Conservation (phyloP, 1,284 basidiomycete species). For the Schizophyllum commune region DNA sequence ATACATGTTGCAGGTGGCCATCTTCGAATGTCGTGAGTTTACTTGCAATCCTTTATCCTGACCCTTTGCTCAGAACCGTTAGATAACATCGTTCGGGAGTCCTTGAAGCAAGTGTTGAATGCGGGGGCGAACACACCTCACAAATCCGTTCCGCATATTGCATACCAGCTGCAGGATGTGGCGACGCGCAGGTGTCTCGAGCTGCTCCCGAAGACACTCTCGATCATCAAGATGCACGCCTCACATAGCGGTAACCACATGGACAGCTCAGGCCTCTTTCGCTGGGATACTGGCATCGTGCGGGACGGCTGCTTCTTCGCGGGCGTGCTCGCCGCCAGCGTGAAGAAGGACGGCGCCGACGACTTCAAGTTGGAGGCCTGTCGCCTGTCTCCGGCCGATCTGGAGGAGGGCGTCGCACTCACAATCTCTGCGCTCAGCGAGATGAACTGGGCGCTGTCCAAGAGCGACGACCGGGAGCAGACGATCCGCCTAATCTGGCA, state of each 20-base stretch:
- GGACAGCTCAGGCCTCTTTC: conserved; percentile 47
- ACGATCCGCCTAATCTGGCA: conserved; percentile 60
- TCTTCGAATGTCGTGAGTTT: conserved; percentile 72
- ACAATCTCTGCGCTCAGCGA: conserved; percentile 68
- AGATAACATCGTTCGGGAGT: conserved; percentile 63
- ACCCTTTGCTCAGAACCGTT: conserved; percentile 4
- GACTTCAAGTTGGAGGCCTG: conserved; percentile 21
- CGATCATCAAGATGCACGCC: conserved; percentile 54
- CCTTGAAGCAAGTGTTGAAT: conserved; percentile 45
- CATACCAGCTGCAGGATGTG: conserved; percentile 33
- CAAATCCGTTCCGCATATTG: conserved; percentile 27
- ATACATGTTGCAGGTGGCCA: conserved; percentile 45
- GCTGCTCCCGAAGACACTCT: conserved; percentile 49
- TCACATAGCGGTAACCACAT: conserved; percentile 22
- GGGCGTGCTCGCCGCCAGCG: conserved; percentile 57
- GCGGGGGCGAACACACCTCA: conserved; percentile 14
- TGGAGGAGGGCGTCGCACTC: conserved; percentile 61
- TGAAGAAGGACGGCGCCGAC: conserved; percentile 34
- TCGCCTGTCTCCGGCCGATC: conserved; percentile 13
- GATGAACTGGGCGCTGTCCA: conserved; percentile 76
- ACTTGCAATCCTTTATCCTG: conserved; percentile 4
- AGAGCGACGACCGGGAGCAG: conserved; percentile 62
- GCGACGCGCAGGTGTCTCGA: conserved; percentile 42
- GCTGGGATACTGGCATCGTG: conserved; percentile 75
- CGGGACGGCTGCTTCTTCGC: conserved; percentile 78